Conservation (phyloP, 257 asterid species). For the Craterostigma plantagineum region DNA sequence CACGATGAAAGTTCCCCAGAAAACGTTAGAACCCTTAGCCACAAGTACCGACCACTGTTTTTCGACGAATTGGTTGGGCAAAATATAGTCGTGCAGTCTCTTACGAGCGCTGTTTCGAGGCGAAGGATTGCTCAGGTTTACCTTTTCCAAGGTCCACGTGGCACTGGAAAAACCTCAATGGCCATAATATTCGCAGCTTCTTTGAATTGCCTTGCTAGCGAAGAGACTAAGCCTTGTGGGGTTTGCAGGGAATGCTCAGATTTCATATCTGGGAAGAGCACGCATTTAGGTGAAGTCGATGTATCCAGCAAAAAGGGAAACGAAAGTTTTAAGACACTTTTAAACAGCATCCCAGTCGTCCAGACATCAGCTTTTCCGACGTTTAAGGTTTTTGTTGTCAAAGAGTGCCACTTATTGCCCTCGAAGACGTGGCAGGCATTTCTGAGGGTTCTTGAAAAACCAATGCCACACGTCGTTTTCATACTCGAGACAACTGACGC, state of each 20-base stretch:
- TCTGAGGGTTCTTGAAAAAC: constrained; percentile 69
- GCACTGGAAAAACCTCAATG: constrained; percentile 84
- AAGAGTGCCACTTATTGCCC: constrained; percentile 83
- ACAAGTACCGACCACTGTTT: constrained; percentile 73
- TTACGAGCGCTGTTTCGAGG: constrained; percentile 41
- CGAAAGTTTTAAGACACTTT: constrained; percentile 31
- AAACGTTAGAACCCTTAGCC: constrained; percentile 56
- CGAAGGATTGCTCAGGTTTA: constrained; percentile 66
- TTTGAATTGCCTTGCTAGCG: constrained; percentile 72
- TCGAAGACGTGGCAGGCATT: constrained; percentile 75
- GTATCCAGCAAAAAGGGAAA: constrained; percentile 60
- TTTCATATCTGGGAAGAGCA: constrained; percentile 57
- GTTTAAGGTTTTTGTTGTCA: constrained; percentile 54
- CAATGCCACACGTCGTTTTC: constrained; percentile 48
- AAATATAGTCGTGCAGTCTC: constrained; percentile 66
- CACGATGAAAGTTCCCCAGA: constrained; percentile 49
- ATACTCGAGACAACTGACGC: constrained; percentile 57
- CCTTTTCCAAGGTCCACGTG: constrained; percentile 96
- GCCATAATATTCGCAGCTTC: constrained; percentile 81
- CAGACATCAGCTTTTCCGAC: constrained; percentile 21
- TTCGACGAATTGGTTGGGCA: constrained; percentile 84
- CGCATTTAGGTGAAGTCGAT: constrained; percentile 45
- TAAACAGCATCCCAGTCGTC: constrained; percentile 29
- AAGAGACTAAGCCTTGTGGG: constrained; percentile 81
- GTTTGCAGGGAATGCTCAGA: constrained; percentile 69